phyloP scores from a whole-genome alignment of 345 rosid genomes.

The Lepidium didymum region DNA sequence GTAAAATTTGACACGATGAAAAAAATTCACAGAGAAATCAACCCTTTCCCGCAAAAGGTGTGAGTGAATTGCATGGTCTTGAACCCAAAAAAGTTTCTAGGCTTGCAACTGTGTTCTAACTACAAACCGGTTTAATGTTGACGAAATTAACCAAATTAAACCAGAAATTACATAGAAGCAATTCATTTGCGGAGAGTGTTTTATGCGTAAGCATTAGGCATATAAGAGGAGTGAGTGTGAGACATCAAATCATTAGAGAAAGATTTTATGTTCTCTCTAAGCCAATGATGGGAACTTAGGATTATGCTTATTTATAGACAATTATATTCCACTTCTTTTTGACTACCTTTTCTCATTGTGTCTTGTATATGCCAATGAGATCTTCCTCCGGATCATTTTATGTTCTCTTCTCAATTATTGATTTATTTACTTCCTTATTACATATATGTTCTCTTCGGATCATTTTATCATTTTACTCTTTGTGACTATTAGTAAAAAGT shows the following conservation, averaged over 20 bases:
- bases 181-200: slow-evolving; percentile 5
- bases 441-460: too few species aligned
- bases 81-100: not conserved
- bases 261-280: slow-evolving; percentile 18
- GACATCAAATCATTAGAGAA: slow-evolving; percentile 24
- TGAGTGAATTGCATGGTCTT: not conserved
- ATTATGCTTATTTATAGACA: slow-evolving; percentile 17
- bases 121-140: not conserved
- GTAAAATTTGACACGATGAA: too few species aligned
- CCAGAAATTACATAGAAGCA: not conserved
- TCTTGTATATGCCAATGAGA: slow-evolving; percentile 12
- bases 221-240: slow-evolving; percentile 15
- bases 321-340: slow-evolving; percentile 19
- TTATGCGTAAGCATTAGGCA: slow-evolving; percentile 19
- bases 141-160: not conserved
- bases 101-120: not conserved
- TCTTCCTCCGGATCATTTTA: slow-evolving; percentile 19
- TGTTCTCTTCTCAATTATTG: slow-evolving; percentile 6
- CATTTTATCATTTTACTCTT: too few species aligned
- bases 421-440: not conserved
- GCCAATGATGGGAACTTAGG: slow-evolving; percentile 29
- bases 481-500: too few species aligned
- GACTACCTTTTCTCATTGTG: slow-evolving; percentile 18
- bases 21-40: too few species aligned
- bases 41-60: too few species aligned